Evolutionary conservation across 169 alveolate genomes (phyloP).

Genomic region (Miamiensis avidus): DNA sequence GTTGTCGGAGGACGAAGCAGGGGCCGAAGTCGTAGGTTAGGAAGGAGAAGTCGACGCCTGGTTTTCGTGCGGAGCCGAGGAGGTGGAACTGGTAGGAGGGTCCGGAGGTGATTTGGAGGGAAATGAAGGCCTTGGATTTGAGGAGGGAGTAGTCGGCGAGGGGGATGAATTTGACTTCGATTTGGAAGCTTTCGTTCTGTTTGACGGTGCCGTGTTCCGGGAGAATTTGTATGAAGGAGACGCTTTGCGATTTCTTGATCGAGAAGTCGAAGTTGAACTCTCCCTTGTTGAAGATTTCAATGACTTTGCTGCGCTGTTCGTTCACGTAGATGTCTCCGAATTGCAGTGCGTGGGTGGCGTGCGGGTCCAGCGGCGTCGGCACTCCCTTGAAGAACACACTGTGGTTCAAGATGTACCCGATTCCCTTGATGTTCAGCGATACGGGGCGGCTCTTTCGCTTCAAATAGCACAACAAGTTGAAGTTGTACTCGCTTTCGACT

Average conservation of each 20-base stretch:
- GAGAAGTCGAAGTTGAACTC: conserved; percentile 90
- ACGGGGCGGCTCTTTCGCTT: conserved; percentile 90
- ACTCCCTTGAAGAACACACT: conserved; percentile 73
- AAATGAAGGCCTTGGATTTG: conserved; percentile 67
- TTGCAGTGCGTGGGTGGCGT: conserved; percentile 68
- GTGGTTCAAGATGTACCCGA: conserved; percentile 83
- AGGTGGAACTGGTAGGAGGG: conserved; percentile 82
- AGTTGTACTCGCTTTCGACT: conserved; percentile 85
- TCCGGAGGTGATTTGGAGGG: conserved; percentile 80
- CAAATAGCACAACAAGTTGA: conserved; percentile 88
- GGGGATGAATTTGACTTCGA: conserved; percentile 86
- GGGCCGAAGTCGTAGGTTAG: conserved; percentile 90
- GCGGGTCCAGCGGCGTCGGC: conserved; percentile 56
- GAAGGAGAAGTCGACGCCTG: conserved; percentile 89
- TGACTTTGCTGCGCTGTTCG: conserved; percentile 82
- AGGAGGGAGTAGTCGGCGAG: conserved; percentile 68
- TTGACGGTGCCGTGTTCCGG: conserved; percentile 91
- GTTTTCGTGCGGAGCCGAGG: conserved; percentile 87
- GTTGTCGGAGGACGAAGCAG: conserved; percentile 86
- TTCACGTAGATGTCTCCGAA: conserved; percentile 89
- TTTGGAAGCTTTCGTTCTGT: conserved; percentile 69
- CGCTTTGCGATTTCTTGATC: conserved; percentile 75
- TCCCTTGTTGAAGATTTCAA: conserved; percentile 83
- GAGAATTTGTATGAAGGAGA: conserved; percentile 73
- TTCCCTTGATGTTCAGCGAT: conserved; percentile 92